Base-by-base conservation (phyloP, 2,329 filamentous ascomycete species). In the Xylariaceae sp. region DNA sequence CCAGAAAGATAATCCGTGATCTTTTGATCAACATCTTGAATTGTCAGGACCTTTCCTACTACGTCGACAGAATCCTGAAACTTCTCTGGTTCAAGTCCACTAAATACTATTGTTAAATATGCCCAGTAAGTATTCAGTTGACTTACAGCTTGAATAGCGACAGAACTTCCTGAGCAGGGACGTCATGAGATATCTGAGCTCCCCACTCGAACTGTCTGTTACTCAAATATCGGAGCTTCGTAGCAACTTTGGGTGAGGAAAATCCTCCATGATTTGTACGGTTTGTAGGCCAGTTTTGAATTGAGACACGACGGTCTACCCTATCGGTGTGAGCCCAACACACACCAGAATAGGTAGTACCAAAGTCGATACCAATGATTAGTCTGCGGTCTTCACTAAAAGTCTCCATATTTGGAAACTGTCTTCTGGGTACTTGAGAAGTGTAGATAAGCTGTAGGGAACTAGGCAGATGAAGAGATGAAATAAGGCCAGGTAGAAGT, bases 331-430 rank as follows among this genome's bases (percentile, higher is more conserved):
- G 74, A 42, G 76, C 77, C 78, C 79, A 84, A 26, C 79, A 79
- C n/a, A 83, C 73, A 26, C 80, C 81, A 14, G 80, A 81, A 65
- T 79, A 84, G 3, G 81, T 84, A 12, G 81, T 84, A 21, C 81
- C 81, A 62, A 84, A 83, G 64, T 84, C 81, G 56, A 84, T 79
- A 19, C 78, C 81, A 59, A 82, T 74, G 49, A 83, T 74, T 57
- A 82, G 77, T 65, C 74, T 78, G 10, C 37, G 45, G 14, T 45
- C 52, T 32, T 9, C 60, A 40, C 26, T 41, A 21, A 10, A 10
- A 16, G 2, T n/a, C 16, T 51, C 54, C 4, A 52, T 48, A 10
- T 48, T 50, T 7, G 53, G 44, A 10, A 48, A 16, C 7, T 4
- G 49, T 47, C 7, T 20, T 52, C 4, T 50, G 19, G 9, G 23